phyloP scores from a whole-genome alignment of 2,329 filamentous ascomycete genomes.

The Lachnellula suecica region DNA sequence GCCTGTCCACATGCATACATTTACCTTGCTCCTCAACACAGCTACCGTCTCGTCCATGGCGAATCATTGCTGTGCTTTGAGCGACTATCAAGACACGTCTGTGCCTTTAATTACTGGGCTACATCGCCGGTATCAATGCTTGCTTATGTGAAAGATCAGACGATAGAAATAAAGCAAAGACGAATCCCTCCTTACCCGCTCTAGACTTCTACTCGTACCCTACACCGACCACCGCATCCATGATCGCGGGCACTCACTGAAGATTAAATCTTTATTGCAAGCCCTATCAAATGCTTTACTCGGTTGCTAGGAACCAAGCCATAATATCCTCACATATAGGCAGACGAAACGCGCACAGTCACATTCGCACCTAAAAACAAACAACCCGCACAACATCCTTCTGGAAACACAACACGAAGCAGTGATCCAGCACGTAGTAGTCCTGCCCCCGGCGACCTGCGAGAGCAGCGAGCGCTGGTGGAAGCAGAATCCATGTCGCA shows the following conservation, averaged over 20 bases:
- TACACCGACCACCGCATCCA: constrained; percentile 22
- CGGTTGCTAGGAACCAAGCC: constrained; percentile 26
- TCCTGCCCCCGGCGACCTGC: constrained; percentile 65
- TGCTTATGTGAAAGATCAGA: constrained; percentile 29
- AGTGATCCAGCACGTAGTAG: constrained; percentile 31
- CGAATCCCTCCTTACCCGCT: constrained; percentile 18
- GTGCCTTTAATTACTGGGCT: constrained; percentile 30
- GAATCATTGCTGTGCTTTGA: constrained; percentile 49
- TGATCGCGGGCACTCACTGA: constrained; percentile 25
- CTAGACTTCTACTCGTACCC: constrained; percentile 20
- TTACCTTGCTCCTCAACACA: constrained; percentile 33
- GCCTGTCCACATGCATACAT: constrained; percentile 24
- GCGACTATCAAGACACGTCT: constrained; percentile 39
- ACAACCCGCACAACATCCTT: constrained; percentile 26
- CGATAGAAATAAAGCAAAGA: constrained; percentile 34
- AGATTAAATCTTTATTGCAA: constrained; percentile 25
- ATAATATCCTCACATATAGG: constrained; percentile 32
- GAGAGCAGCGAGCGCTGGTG: constrained; percentile 76
- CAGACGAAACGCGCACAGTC: constrained; percentile 30
- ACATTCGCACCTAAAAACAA: constrained; percentile 28
- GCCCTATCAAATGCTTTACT: constrained; percentile 28
- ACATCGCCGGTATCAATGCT: constrained; percentile 30
- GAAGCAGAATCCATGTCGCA: constrained; percentile 63
- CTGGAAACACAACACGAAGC: constrained; percentile 31
- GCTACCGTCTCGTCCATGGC: constrained; percentile 48